Base-by-base conservation (phyloP, 345 rosid species). In the Gynandropsis gynandra region DNA sequence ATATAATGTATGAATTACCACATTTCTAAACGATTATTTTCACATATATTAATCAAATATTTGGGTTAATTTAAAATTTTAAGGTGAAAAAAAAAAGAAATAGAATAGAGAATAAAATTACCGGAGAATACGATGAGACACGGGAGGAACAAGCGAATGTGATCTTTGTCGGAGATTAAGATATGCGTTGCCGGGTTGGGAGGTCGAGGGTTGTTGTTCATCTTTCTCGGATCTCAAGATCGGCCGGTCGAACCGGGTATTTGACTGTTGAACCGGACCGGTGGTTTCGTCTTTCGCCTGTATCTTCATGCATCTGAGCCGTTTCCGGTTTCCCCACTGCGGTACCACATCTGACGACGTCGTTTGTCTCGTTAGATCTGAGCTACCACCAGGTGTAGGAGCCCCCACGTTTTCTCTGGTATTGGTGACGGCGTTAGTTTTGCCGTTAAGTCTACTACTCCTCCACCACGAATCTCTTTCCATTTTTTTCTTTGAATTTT, bases 261-360 rank as follows among this genome's bases (percentile, higher is more conserved):
- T 76, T 20, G 80, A 72, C 55, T 66, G 69, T 47, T 74, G 65
- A 18, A 57, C 60, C 62, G 74, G 44, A n/a, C 68, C 47, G 38
- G 69, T 44, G 17, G 70, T 52, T 24, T 71, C 78, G 65, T 76
- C 85, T 44, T 63, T 82, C 45, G 53, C 72, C 62, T 76, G 85
- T 42, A 76, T 65, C 70, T 82, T 82, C 89, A 77, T 82, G 54
- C 85, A 82, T 79, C 85, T 58, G 8, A 77, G 80, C 10, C 89
- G 76, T 57, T 82, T 82, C 72, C 89, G 76, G 58, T 65, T 79
- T 15, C 89, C 89, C 89, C 89, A 82, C 77, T 79, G 89, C 56
- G 77, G 62, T 16, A 62, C 73, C 21, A 82, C 76, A 62, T 82
- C 81, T 2, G 88, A 46, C 62, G 76, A 41, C 53, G 74, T 37